A percentile compares a stretch with the other conserved stretches of the same genome.
Conservation (phyloP, 2,329 filamentous ascomycete genomes). For the Lachnum nothofagi region DNA sequence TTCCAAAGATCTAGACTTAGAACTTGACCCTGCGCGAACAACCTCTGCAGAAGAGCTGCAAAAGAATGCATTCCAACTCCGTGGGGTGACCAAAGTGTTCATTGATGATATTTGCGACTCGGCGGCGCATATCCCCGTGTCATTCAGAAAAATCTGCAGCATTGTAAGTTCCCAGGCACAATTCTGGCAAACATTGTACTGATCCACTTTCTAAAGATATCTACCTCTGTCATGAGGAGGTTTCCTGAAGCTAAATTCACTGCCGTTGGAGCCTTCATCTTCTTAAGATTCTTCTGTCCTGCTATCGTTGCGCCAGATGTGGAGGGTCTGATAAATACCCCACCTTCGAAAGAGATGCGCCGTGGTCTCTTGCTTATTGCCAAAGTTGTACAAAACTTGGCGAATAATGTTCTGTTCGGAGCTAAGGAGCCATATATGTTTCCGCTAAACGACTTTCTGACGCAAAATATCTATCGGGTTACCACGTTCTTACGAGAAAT, state of each 20-base stretch:
- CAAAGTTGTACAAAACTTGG: constrained; percentile 66
- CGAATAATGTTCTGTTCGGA: constrained; percentile 67
- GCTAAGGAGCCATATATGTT: constrained; percentile 71
- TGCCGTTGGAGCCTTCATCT: constrained; percentile 66
- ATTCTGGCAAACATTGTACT: constrained; percentile 1
- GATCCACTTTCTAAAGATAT: constrained; percentile 45
- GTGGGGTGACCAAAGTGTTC: constrained; percentile 64
- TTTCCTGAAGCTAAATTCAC: constrained; percentile 69
- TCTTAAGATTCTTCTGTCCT: constrained; percentile 67
- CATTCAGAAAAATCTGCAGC: constrained; percentile 63
- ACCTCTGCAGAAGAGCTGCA: constrained; percentile 56
- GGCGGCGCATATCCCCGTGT: constrained; percentile 53
- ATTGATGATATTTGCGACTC: constrained; percentile 67
- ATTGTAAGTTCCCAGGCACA: constrained; percentile 44
- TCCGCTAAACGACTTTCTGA: constrained; percentile 63
- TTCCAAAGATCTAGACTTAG: constrained; percentile 62
- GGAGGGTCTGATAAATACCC: constrained; percentile 56
- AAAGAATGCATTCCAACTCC: constrained; percentile 61
- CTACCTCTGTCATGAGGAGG: constrained; percentile 54
- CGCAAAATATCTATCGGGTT: constrained; percentile 62
- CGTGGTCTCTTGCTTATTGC: constrained; percentile 64
- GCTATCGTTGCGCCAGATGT: constrained; percentile 66
- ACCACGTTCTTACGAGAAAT: constrained; percentile 64
- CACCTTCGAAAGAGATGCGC: constrained; percentile 64
- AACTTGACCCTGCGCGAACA: constrained; percentile 60